Evolutionary conservation across 257 asterid species (phyloP), one percentile per base, ranked within the genome.

Genomic region (Agastache rugosa): DNA sequence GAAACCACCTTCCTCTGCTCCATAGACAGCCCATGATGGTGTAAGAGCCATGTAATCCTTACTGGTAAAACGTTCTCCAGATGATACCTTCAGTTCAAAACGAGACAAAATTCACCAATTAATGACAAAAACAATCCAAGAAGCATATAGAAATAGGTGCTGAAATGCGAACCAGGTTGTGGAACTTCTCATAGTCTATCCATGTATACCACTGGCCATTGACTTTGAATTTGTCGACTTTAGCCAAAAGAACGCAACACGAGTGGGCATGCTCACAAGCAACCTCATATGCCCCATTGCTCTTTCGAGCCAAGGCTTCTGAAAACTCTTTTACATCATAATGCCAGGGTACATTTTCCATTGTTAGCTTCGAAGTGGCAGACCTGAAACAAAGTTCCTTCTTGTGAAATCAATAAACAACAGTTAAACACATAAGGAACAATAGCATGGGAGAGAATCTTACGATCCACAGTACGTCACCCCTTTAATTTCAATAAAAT

Each of bases 261-360:
- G 99, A 94, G 61, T 92, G 98, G 56, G 78, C 97, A 19, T 94
- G 99, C 86, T 94, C 99, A 71, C 98, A 94, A 48, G 99, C 97
- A 85, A 94, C 93, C 79, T 89, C 97, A 29, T 95, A 95, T 12
- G 83, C 89, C 53, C 97, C 96, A 1, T 88, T 84, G 90, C 97
- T 95, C 86, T 85, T 95, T 73, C 60, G 80, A 76, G 90, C 88
- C 73, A 95, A 77, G 29, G 96, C 96, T 80, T 90, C 98, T 0
- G 98, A 95, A 71, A 95, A 95, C 50, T 84, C 93, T 74, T 89
- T 88, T 56, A 94, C 99, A 81, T 95, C 99, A 69, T 91, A 9
- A 86, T 95, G 99, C 99, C 98, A 92, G 1, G 99, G 99, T 23
- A 95, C 99, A 73, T 95, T 95, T 87, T 90, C 99, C 99, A 92